Conservation (phyloP, 495 filamentous ascomycete species). For the Rhypophila decipiens region DNA sequence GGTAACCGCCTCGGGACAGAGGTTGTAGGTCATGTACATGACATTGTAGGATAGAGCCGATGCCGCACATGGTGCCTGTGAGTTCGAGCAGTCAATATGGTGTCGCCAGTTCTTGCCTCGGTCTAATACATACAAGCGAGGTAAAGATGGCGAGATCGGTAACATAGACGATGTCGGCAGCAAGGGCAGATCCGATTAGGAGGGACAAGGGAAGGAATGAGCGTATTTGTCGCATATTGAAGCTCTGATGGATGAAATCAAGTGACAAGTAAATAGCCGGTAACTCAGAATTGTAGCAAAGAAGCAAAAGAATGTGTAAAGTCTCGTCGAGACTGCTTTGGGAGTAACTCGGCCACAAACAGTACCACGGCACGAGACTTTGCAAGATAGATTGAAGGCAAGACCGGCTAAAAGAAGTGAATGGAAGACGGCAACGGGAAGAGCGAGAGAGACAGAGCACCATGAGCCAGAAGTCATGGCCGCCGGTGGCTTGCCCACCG, state of each 20-base stretch:
- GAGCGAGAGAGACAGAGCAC: too few relatives aligned
- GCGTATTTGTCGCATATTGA: background rate
- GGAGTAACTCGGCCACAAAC: background rate
- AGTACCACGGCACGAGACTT: background rate
- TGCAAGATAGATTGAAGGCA: too few relatives aligned
- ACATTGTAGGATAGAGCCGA: slow-evolving; percentile 35
- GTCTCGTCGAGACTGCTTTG: background rate
- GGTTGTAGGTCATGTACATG: slow-evolving; percentile 29
- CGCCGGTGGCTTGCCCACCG: too few relatives aligned
- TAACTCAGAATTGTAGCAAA: too few relatives aligned
- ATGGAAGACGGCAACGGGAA: too few relatives aligned
- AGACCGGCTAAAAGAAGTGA: too few relatives aligned
- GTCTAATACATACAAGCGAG: slow-evolving; percentile 39
- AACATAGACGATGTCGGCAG: slow-evolving; percentile 28
- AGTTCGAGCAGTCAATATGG: background rate
- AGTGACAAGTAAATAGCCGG: background rate
- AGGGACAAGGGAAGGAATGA: slow-evolving; percentile 6
- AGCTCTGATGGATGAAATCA: background rate
- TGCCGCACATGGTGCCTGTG: slow-evolving; percentile 42
- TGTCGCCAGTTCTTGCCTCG: too few relatives aligned
- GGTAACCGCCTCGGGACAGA: slow-evolving; percentile 33
- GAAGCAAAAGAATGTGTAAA: background rate
- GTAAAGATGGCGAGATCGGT: slow-evolving; percentile 38
- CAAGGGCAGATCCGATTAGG: slow-evolving; percentile 7
- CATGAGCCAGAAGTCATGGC: too few relatives aligned